Percentiles rank a stretch among this genome's conserved stretches.
These are phyloP conservation scores for Phytophthora macrochlamydospora DNA, from an alignment of 352 stramenopile genomes.

Conservation along the genomic window DNA sequence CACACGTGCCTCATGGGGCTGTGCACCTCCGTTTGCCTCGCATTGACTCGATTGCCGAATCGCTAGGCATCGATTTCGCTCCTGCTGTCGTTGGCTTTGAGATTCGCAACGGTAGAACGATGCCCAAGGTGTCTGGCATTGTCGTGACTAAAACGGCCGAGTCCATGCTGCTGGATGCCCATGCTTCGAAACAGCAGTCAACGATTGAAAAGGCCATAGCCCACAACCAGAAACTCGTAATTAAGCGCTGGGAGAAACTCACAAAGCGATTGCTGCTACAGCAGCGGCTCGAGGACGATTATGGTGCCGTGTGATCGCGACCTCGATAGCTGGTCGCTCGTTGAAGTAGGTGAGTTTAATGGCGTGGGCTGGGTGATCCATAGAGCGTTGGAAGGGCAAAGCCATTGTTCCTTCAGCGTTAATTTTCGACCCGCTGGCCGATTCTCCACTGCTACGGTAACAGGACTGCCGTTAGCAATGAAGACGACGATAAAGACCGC, in stretches of 20 bases:
- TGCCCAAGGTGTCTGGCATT: constrained; percentile 78
- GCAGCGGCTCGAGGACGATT: constrained; percentile 79
- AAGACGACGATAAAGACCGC: too few relatives aligned
- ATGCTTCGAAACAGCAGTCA: constrained; percentile 64
- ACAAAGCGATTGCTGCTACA: constrained; percentile 69
- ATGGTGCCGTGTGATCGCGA: constrained; percentile 43
- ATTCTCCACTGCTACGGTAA: too few relatives aligned
- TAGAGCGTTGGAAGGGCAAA: too few relatives aligned
- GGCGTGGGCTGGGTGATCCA: too few relatives aligned
- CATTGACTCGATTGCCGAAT: constrained; percentile 64
- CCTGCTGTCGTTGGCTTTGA: constrained; percentile 86
- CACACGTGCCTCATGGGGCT: constrained; percentile 58
- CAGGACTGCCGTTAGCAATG: too few relatives aligned
- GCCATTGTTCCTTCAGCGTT: too few relatives aligned
- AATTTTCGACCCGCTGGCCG: too few relatives aligned
- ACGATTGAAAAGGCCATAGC: constrained; percentile 76
- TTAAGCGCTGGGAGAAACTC: constrained; percentile 71
- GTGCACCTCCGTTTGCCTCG: constrained; percentile 69
- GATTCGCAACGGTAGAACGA: constrained; percentile 57
- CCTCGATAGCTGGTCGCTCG: neutral
- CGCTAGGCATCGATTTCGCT: constrained; percentile 82
- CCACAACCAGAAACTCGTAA: constrained; percentile 62
- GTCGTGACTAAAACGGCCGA: constrained; percentile 55
- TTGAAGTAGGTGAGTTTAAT: neutral
- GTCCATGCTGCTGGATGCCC: constrained; percentile 67